Evolutionary conservation across 1,139 yeast genomes (phyloP).

Genomic region (Saccharomyces hybrid): DNA sequence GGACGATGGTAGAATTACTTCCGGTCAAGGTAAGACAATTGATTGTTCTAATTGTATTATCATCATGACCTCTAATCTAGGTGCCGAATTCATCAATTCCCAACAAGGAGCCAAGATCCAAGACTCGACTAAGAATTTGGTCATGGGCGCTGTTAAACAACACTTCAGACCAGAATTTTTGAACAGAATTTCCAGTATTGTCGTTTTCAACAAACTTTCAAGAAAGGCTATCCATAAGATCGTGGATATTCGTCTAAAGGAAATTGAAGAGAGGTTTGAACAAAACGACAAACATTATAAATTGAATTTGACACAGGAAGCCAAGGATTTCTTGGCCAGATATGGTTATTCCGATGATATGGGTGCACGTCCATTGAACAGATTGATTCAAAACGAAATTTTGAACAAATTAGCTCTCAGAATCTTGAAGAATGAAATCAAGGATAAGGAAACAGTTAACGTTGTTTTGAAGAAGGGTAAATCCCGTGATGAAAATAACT

Average conservation of each 20-base stretch:
- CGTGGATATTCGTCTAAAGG: conserved; percentile 73
- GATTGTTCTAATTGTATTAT: conserved; percentile 88
- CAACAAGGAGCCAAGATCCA: conserved; percentile 60
- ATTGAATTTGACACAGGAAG: conserved; percentile 62
- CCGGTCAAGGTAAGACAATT: conserved; percentile 87
- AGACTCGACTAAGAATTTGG: conserved; percentile 60
- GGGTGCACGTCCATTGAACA: conserved; percentile 96
- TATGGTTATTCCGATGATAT: conserved; percentile 87
- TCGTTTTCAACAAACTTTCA: conserved; percentile 85
- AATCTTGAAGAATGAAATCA: conserved; percentile 76
- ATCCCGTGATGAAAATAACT: conserved; percentile 70
- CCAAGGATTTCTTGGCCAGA: conserved; percentile 70
- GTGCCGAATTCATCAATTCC: conserved; percentile 80
- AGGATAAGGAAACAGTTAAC: conserved; percentile 75
- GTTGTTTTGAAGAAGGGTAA: conserved; percentile 52
- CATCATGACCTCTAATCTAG: conserved; percentile 95
- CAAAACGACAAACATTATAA: conserved; percentile 71
- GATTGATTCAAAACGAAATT: conserved; percentile 81
- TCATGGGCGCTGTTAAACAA: conserved; percentile 74
- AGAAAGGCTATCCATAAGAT: conserved; percentile 88
- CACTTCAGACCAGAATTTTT: conserved; percentile 97
- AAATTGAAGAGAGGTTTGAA: conserved; percentile 78
- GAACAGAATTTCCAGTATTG: conserved; percentile 89
- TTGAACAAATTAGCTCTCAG: conserved; percentile 84
- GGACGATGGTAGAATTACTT: conserved; percentile 94